Evolutionary conservation across 148 eudicot species (phyloP), one percentile per base, ranked within the genome.

Genomic region (Camellia lanceoleosa): DNA sequence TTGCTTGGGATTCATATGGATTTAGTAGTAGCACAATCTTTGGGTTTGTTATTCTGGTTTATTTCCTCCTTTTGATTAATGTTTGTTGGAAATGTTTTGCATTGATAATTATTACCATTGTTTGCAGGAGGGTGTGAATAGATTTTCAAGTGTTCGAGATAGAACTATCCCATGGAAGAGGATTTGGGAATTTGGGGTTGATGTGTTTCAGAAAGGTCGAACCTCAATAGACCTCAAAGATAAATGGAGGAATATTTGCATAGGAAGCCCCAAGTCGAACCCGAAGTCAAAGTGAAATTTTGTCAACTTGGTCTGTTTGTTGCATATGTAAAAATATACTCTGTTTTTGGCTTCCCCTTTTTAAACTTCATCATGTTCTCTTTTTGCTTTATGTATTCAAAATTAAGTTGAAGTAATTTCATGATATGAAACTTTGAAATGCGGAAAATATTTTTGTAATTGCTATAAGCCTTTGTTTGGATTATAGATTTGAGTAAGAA

Each of bases 161-260:
- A 80, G 51, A 83, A 41, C 10, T 19, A 80, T 86, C 3, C 93
- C 92, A 19, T 93, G 97, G 95, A 90, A 84, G 82, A 68, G 20
- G 49, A 88, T 93, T 61, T 77, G 90, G 86, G 91, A 93, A 79
- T 84, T 70, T 69, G 97, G 97, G 71, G 80, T 83, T 38, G 79
- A 80, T n/a, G 89, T 87, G 18, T 93, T 93, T 68, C 82, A 74
- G 68, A 80, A 80, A 79, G 81, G 90, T 70, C 91, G 95, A 56
- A 90, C 88, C 2, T 11, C 91, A 7, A 47, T 79, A 73, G 88
- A 91, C 83, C 93, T 93, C 55, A 91, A 93, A 87, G 95, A 93
- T 82, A 90, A 93, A 82, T 93, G 95, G 95, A 88, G 90, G 82
- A 93, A 90, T 74, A 79, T 93, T 4, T 52, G 88, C 59, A 87